Evolutionary conservation across 225 moss, liverwort and hornwort genomes (phyloP), one percentile per base, ranked within the genome.

Genomic region (Marchantia polymorpha): DNA sequence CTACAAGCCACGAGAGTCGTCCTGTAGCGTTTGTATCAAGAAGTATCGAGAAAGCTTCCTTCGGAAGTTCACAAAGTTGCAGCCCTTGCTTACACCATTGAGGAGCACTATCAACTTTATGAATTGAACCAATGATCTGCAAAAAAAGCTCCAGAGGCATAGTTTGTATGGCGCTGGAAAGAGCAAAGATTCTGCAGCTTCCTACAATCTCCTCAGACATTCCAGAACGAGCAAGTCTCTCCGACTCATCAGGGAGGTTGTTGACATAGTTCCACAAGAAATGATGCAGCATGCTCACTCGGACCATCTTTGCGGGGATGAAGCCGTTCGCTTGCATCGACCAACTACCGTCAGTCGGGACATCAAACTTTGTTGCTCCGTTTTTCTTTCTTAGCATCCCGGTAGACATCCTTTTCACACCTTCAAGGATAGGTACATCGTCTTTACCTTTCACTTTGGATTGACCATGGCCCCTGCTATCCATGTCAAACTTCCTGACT

Each of bases 1-100:
- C 99, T 79, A 99, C 89, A 23, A 99, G 93, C 99, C 99, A 99
- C n/a, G 95, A 95, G 17, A 99, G 92, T 53, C 99, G 92, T 83
- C 93, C 92, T 56, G 91, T 93, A 63, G 93, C 93, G 69, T 91
- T 92, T 80, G 86, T 77, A 70, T 90, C 88, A 49, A 91, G 83
- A 29, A 99, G 81, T 39, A 83, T 78, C 23, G 77, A 66, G 30
- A 77, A 65, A 77, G 92, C 89, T 82, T 90, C 86, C 74, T 90
- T 90, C 52, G 99, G 91, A 81, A 95, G 85, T 69, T 95, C 99
- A 86, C 89, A 89, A 82, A 99, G 83, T 83, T 91, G 90, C 48
- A 90, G 76, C 53, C 86, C 90, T 80, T 89, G 87, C 69, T 91
- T 91, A 81, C 80, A 92, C 82, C 91, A 92, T 52, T 89, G 86